A percentile compares a stretch with the other conserved stretches of the same genome.
Evolutionary conservation across 176 grass and related monocot species (phyloP).

Genomic region (Pontederia crassipes): DNA sequence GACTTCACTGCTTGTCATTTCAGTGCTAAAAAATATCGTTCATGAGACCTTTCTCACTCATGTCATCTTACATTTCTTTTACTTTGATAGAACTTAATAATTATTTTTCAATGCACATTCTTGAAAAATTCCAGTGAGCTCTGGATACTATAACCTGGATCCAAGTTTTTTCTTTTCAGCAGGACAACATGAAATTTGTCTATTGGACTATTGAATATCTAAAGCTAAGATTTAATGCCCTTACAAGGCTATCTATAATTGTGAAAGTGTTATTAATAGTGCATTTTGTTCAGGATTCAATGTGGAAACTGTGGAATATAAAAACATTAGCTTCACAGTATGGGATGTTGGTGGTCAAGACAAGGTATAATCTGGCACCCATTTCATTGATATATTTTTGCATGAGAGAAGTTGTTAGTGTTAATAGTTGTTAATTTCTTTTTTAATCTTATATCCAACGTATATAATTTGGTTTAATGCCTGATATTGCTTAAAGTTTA

Average conservation of each 20-base stretch:
- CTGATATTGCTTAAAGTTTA: neutral
- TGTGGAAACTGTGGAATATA: slow-evolving; percentile 3
- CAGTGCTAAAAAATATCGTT: no score
- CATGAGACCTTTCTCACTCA: no score
- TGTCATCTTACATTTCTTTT: no score
- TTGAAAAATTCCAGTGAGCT: no score
- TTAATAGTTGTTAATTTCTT: neutral
- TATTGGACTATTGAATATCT: neutral
- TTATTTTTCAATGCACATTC: no score
- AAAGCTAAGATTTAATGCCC: neutral
- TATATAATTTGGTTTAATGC: no score
- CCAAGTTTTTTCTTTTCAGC: no score
- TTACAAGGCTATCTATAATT: neutral
- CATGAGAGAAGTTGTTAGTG: neutral
- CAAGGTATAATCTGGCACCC: neutral
- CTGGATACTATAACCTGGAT: no score
- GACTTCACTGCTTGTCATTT: no score
- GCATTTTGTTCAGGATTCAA: slow-evolving; percentile 3
- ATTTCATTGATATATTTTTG: neutral
- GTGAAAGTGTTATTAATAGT: neutral
- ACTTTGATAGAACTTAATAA: no score
- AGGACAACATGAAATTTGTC: no score
- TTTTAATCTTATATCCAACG: no score
- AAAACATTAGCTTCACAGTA: slow-evolving; percentile 2
- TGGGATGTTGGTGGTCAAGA: slow-evolving; percentile 6